phyloP scores from a whole-genome alignment of 148 eudicot species.

The Diospyros kaki region DNA sequence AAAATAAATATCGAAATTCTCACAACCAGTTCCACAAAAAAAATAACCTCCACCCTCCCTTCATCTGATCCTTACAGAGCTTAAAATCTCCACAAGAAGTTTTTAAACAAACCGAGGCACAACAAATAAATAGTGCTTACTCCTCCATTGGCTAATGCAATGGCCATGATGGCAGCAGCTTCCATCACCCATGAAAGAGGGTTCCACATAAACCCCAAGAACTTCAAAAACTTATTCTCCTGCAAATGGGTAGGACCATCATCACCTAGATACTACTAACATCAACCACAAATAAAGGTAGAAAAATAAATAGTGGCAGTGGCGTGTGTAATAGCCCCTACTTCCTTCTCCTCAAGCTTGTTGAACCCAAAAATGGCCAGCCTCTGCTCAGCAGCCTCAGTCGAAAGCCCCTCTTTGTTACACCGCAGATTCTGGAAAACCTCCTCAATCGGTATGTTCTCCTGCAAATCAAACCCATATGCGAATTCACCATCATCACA shows the following conservation, averaged over 20 bases:
- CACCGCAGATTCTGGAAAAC: slow-evolving; percentile 80
- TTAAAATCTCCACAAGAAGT: not conserved
- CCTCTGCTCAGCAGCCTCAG: slow-evolving; percentile 61
- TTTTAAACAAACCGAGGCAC: not conserved
- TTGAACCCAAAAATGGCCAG: slow-evolving; percentile 65
- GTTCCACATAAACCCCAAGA: slow-evolving; percentile 47
- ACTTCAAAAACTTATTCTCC: slow-evolving; percentile 39
- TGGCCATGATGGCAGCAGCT: slow-evolving; percentile 40
- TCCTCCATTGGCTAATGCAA: slow-evolving; percentile 25
- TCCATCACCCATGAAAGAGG: slow-evolving; percentile 50
- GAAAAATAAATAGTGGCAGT: not conserved
- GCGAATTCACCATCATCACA: not conserved
- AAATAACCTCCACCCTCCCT: not conserved
- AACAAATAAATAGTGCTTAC: slow-evolving; percentile 4
- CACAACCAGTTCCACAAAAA: not conserved
- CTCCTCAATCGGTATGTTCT: slow-evolving; percentile 72
- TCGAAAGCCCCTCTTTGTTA: slow-evolving; percentile 55
- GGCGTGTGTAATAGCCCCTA: not conserved
- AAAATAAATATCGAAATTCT: not conserved
- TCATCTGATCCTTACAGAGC: not conserved
- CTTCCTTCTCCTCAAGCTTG: slow-evolving; percentile 87
- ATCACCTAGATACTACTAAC: not conserved
- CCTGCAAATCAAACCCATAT: slow-evolving; percentile 35
- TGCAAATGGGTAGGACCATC: slow-evolving; percentile 3
- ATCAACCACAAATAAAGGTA: slow-evolving; percentile 5